Evolutionary conservation across 768 basidiomycete species (phyloP).

Genomic region (Agrocybe praecox): DNA sequence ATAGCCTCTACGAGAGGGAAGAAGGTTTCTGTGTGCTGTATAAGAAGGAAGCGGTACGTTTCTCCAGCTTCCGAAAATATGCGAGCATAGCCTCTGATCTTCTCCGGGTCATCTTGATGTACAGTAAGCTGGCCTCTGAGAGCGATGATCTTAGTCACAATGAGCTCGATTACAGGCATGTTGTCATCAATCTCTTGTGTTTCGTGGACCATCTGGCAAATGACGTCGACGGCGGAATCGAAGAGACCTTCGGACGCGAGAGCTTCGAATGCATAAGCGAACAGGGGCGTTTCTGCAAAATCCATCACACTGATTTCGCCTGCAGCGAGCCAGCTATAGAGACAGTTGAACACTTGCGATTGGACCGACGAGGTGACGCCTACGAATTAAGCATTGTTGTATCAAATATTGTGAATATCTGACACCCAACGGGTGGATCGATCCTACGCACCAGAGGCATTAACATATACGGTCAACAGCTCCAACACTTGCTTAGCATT

Average conservation of each 20-base stretch:
- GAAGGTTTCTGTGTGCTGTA: constrained; percentile 90
- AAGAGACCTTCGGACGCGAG: constrained; percentile 86
- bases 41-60: constrained; percentile 85
- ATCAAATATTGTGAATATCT: constrained; percentile 2
- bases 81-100: constrained; percentile 85
- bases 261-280: constrained; percentile 82
- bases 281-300: constrained; percentile 77
- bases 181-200: constrained; percentile 97
- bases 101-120: constrained; percentile 79
- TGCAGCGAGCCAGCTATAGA: constrained; percentile 85
- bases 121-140: constrained; percentile 64
- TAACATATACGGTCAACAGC: constrained; percentile 84
- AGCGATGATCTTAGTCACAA: constrained; percentile 85
- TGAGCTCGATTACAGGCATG: constrained; percentile 83
- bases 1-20: constrained; percentile 96
- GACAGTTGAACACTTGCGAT: constrained; percentile 78
- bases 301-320: constrained; percentile 74
- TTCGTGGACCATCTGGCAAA: constrained; percentile 96
- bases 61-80: constrained; percentile 98
- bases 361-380: constrained; percentile 84
- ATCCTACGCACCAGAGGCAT: constrained; percentile 72
- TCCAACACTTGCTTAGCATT: constrained; percentile 76
- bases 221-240: constrained; percentile 87
- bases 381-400: too few species aligned
- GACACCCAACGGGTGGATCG: not conserved